Evolutionary conservation across 129 eudicot species (phyloP).

Genomic region (Flaveria linearis): DNA sequence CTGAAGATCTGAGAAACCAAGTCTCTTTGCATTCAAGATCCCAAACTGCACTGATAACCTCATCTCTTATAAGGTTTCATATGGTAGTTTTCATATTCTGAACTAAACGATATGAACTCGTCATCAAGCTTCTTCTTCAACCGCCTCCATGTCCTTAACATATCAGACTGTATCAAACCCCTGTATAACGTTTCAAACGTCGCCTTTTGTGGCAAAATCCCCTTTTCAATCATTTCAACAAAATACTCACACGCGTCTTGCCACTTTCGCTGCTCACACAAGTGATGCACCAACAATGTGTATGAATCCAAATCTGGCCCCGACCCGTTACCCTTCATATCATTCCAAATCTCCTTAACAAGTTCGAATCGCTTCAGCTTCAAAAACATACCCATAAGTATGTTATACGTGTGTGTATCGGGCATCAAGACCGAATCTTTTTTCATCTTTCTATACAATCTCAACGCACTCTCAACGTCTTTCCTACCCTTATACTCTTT

Average conservation of each 20-base stretch:
- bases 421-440: slow-evolving; percentile 47
- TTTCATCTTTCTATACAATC: slow-evolving; percentile 64
- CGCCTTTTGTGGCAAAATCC: slow-evolving; percentile 86
- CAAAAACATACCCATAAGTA: slow-evolving; percentile 74
- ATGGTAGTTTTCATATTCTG: slow-evolving; percentile 71
- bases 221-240: slow-evolving; percentile 91
- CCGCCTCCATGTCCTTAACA: slow-evolving; percentile 88
- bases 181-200: slow-evolving; percentile 81
- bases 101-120: slow-evolving; percentile 73
- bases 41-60: slow-evolving; percentile 14
- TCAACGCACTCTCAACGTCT: slow-evolving; percentile 70
- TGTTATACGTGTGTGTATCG: slow-evolving; percentile 64
- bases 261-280: slow-evolving; percentile 82
- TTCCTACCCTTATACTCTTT: slow-evolving; percentile 85
- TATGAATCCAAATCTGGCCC: slow-evolving; percentile 95
- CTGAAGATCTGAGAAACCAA: background rate
- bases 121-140: slow-evolving; percentile 91
- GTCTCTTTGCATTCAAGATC: slow-evolving; percentile 1
- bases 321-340: slow-evolving; percentile 57
- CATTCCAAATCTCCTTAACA: slow-evolving; percentile 79
- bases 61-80: slow-evolving; percentile 84
- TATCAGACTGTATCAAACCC: slow-evolving; percentile 82
- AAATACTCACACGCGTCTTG: slow-evolving; percentile 70
- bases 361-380: slow-evolving; percentile 50
- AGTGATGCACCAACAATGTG: slow-evolving; percentile 75